Evolutionary conservation across 1,284 basidiomycete genomes (phyloP).

Genomic region (Cryptococcus sp.): DNA sequence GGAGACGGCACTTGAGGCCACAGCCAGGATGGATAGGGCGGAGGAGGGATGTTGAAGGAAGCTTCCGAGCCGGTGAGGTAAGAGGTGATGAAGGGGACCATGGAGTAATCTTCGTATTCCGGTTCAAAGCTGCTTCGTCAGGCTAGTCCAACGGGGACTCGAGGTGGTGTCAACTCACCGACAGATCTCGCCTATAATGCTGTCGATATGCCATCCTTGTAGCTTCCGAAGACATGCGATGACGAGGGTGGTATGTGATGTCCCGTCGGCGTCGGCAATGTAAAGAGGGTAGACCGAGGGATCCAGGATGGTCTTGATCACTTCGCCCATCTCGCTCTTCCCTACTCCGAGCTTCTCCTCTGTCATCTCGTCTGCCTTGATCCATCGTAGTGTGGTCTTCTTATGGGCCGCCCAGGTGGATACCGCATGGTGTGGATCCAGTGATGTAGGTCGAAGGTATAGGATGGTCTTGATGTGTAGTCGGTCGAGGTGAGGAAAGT

Average conservation of each 20-base stretch:
- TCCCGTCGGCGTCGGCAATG: conserved; percentile 39
- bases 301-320: conserved; percentile 37
- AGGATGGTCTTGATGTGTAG: conserved; percentile 56
- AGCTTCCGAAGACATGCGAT: conserved; percentile 40
- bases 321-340: conserved; percentile 30
- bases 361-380: conserved; percentile 38
- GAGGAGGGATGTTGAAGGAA: conserved; percentile 25
- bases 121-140: conserved; percentile 30
- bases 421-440: conserved; percentile 27
- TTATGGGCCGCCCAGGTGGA: conserved; percentile 21
- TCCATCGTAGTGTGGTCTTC: conserved; percentile 29
- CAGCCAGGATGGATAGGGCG: conserved; percentile 41
- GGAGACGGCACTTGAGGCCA: conserved; percentile 20
- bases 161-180: conserved; percentile 21
- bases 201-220: conserved; percentile 40
- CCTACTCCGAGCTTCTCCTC: conserved; percentile 43
- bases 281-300: conserved; percentile 36
- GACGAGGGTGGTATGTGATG: conserved; percentile 41
- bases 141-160: neutral
- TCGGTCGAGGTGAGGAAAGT: conserved; percentile 29
- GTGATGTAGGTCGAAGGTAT: conserved; percentile 51
- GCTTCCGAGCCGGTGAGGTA: conserved; percentile 25
- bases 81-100: conserved; percentile 33
- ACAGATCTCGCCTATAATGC: conserved; percentile 37
- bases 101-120: conserved; percentile 39